Conservation (phyloP, 2,329 filamentous ascomycete genomes). For the Tolypocladium amazonense region DNA sequence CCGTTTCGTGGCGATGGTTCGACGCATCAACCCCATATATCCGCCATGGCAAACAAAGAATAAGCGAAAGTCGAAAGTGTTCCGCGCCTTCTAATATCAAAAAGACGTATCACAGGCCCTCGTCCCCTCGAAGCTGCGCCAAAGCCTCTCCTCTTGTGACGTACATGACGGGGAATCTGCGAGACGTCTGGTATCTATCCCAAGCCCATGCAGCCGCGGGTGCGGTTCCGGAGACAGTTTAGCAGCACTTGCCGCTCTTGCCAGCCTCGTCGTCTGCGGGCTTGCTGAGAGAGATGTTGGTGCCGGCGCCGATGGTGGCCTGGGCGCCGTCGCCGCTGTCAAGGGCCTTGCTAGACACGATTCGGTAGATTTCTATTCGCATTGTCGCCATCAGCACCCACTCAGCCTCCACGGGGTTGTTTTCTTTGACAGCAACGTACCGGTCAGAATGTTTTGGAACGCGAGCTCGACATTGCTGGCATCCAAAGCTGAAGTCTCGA, state of each 20-base stretch:
- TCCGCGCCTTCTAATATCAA: conserved; percentile 29
- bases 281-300: conserved; percentile 80
- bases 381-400: conserved; percentile 2
- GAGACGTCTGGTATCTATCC: conserved; percentile 22
- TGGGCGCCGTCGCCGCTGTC: conserved; percentile 78
- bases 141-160: conserved; percentile 19
- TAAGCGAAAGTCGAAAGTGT: conserved; percentile 28
- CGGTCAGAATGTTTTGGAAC: conserved; percentile 98
- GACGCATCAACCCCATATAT: conserved; percentile 24
- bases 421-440: conserved; percentile 43
- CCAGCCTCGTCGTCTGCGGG: conserved; percentile 63
- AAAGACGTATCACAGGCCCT: conserved; percentile 24
- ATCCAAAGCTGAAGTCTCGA: conserved; percentile 96
- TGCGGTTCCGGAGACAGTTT: conserved; percentile 23
- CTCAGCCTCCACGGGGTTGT: background rate
- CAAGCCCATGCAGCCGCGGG: conserved; percentile 15
- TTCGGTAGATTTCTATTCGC: conserved; percentile 87
- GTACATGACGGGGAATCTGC: conserved; percentile 20
- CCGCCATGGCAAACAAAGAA: conserved; percentile 26
- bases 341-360: conserved; percentile 94
- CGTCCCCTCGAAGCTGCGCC: conserved; percentile 19
- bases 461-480: conserved; percentile 98
- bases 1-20: conserved; percentile 24
- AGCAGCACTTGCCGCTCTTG: conserved; percentile 78
- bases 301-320: conserved; percentile 68